phyloP scores from a whole-genome alignment of 2,329 filamentous ascomycete species.

The Stagonosporopsis rhizophila region DNA sequence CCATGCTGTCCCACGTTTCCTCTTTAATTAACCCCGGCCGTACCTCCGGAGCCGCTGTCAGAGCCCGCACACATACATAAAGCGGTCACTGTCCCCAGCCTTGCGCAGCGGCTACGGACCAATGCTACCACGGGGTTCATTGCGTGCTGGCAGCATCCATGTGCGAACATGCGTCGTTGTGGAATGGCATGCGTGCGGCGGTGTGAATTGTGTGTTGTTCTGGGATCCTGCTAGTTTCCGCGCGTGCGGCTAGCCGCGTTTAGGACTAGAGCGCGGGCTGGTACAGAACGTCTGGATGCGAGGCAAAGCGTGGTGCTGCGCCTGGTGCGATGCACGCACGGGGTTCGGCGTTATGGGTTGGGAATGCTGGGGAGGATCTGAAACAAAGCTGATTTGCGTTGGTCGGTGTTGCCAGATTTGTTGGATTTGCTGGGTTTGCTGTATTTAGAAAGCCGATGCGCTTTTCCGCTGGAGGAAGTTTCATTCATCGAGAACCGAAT shows the following conservation, averaged over 20 bases:
- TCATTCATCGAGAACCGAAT: background rate
- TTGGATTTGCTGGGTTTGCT: background rate
- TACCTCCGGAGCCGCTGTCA: slow-evolving; percentile 2
- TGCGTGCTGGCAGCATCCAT: background rate
- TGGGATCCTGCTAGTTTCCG: slow-evolving; percentile 12
- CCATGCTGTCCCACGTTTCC: slow-evolving; percentile 7
- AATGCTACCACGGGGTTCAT: background rate
- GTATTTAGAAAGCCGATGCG: background rate
- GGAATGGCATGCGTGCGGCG: slow-evolving; percentile 8
- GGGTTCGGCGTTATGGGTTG: background rate
- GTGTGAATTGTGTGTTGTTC: slow-evolving; percentile 20
- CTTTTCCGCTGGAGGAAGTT: background rate
- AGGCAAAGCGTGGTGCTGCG: background rate
- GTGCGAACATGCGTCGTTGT: slow-evolving; percentile 2
- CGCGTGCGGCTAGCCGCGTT: slow-evolving; percentile 1
- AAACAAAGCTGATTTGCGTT: background rate
- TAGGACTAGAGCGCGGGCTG: background rate
- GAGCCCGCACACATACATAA: slow-evolving; percentile 13
- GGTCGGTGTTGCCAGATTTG: background rate
- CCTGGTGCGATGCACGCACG: slow-evolving; percentile 5
- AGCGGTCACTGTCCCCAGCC: slow-evolving; percentile 18
- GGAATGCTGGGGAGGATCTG: background rate
- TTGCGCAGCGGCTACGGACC: slow-evolving; percentile 3
- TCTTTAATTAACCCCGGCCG: background rate
- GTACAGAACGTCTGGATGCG: slow-evolving; percentile 9